Evolutionary conservation across 768 basidiomycete species (phyloP).

Genomic region (Leccinum barrowsii): DNA sequence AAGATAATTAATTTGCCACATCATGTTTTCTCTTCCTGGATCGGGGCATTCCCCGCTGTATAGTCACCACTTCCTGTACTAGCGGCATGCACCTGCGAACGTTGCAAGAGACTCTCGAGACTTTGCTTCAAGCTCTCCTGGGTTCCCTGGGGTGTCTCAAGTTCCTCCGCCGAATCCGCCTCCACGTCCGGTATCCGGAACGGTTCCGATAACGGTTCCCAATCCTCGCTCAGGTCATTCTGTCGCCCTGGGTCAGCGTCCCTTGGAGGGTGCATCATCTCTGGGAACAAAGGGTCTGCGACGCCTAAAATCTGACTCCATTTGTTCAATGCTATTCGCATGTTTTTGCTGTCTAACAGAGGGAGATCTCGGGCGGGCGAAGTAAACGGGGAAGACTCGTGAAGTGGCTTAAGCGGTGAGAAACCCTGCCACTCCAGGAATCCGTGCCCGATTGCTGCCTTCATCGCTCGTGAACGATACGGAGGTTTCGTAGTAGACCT

Average conservation of each 20-base stretch:
- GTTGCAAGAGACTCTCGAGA: constrained; percentile 20
- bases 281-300: constrained; percentile 31
- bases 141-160: constrained; percentile 2
- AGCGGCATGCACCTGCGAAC: neutral
- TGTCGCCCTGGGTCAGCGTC: constrained; percentile 3
- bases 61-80: neutral
- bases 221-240: constrained; percentile 6
- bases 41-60: neutral
- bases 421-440: constrained; percentile 35
- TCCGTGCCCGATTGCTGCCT: constrained; percentile 26
- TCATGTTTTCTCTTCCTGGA: neutral
- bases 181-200: constrained; percentile 1
- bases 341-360: constrained; percentile 21
- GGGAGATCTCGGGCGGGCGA: constrained; percentile 11
- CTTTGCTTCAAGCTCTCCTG: constrained; percentile 23
- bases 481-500: constrained; percentile 23
- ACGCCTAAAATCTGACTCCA: constrained; percentile 33
- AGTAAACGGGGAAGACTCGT: constrained; percentile 28
- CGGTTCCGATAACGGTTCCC: constrained; percentile 28
- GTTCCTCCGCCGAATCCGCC: neutral
- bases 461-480: constrained; percentile 28
- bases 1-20: neutral
- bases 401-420: constrained; percentile 27
- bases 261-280: constrained; percentile 16
- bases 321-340: constrained; percentile 32